Conservation (phyloP, 2,329 filamentous ascomycete genomes). For the Sclerotinia trifoliorum region DNA sequence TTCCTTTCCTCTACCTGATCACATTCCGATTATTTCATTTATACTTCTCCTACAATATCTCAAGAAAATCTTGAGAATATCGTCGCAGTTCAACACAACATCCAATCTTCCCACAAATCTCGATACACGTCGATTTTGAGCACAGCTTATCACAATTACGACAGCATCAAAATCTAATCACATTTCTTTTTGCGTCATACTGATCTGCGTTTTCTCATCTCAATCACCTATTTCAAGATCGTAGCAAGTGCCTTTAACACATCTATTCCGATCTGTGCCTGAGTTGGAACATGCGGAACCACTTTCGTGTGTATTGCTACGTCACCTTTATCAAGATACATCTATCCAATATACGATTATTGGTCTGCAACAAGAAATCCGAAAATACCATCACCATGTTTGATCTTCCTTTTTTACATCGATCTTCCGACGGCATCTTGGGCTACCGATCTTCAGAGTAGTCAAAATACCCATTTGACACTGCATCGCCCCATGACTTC, state of each 20-base stretch:
- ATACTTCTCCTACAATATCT: not conserved
- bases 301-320: not conserved
- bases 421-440: not conserved
- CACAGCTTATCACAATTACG: not conserved
- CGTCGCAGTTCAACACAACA: not conserved
- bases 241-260: not conserved
- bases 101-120: not conserved
- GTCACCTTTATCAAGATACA: not conserved
- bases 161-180: constrained; percentile 5
- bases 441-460: not conserved
- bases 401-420: not conserved
- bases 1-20: not conserved
- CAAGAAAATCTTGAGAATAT: constrained; percentile 6
- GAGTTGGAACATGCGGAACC: not conserved
- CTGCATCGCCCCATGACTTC: not conserved
- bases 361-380: not conserved
- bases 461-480: not conserved
- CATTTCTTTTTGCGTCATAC: not conserved
- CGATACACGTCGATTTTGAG: not conserved
- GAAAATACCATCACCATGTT: not conserved
- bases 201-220: constrained; percentile 5
- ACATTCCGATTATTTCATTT: not conserved
- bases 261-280: not conserved
- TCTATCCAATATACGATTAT: not conserved
- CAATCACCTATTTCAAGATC: not conserved